Evolutionary conservation across 2,329 filamentous ascomycete genomes (phyloP).

Genomic region (Apiospora hydei): DNA sequence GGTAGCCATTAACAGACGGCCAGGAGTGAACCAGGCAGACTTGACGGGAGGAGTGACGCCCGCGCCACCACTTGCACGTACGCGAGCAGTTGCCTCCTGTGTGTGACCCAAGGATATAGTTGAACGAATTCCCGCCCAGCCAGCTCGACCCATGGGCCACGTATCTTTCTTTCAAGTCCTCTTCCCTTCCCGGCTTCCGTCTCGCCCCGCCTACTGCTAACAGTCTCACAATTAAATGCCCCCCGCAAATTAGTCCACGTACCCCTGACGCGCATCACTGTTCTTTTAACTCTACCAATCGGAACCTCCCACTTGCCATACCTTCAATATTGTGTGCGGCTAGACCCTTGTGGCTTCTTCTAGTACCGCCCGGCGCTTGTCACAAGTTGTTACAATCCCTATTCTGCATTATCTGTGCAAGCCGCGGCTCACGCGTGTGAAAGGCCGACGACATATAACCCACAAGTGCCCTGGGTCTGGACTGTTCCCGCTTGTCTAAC

Average conservation of each 20-base stretch:
- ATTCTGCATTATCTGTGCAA: not conserved
- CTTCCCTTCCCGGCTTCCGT: not conserved
- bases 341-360: not conserved
- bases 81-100: not conserved
- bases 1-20: not conserved
- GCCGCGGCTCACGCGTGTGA: constrained; percentile 1
- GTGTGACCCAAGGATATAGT: not conserved
- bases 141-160: not conserved
- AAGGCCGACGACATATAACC: not conserved
- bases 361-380: not conserved
- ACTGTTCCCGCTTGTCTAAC: not conserved
- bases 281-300: constrained; percentile 10
- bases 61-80: not conserved
- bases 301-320: not conserved
- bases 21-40: not conserved
- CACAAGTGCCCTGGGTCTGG: constrained; percentile 7
- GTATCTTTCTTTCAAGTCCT: not conserved
- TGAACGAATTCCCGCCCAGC: not conserved
- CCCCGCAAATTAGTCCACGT: not conserved
- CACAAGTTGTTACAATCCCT: not conserved
- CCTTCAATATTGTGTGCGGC: not conserved
- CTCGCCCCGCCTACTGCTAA: not conserved
- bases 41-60: not conserved
- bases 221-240: not conserved
- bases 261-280: not conserved